Percentiles rank a stretch among this genome's conserved stretches.
Conservation (phyloP, 2,329 filamentous ascomycete genomes). For the Penicillium sp. region DNA sequence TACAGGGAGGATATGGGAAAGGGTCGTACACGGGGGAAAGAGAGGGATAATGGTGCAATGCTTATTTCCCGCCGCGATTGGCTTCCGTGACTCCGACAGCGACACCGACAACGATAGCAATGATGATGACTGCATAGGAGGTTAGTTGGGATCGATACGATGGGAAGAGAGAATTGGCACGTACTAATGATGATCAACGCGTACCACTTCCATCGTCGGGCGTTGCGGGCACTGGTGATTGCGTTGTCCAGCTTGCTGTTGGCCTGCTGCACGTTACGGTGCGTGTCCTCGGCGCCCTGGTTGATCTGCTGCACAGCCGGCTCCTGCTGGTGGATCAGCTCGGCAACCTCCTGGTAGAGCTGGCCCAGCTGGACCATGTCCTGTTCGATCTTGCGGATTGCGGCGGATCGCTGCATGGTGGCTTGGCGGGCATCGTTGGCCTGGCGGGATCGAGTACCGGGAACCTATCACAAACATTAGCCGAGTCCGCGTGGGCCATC, state of each 20-base stretch:
- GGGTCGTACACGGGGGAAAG: conserved; percentile 13
- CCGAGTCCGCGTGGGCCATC: neutral
- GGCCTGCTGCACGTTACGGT: conserved; percentile 78
- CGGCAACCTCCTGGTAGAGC: conserved; percentile 86
- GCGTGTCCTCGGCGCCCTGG: conserved; percentile 79
- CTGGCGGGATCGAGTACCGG: conserved; percentile 62
- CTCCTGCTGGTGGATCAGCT: conserved; percentile 82
- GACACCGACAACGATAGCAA: conserved; percentile 53
- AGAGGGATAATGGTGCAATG: conserved; percentile 2
- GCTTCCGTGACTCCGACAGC: conserved; percentile 47
- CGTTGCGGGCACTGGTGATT: conserved; percentile 74
- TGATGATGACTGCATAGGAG: conserved; percentile 49
- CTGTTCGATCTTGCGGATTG: conserved; percentile 86
- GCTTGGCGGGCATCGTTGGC: conserved; percentile 75
- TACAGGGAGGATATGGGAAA: conserved; percentile 7
- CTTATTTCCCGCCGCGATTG: conserved; percentile 21
- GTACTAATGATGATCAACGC: conserved; percentile 72
- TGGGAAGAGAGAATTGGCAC: conserved; percentile 33
- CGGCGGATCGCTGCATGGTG: conserved; percentile 76
- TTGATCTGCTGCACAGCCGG: conserved; percentile 77
- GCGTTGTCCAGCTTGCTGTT: conserved; percentile 81
- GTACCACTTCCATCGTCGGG: conserved; percentile 94
- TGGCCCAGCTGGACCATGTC: conserved; percentile 85
- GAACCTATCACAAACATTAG: conserved; percentile 24
- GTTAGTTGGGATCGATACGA: conserved; percentile 7